Conservation (phyloP, 352 stramenopile species). For the Lagenidium giganteum region DNA sequence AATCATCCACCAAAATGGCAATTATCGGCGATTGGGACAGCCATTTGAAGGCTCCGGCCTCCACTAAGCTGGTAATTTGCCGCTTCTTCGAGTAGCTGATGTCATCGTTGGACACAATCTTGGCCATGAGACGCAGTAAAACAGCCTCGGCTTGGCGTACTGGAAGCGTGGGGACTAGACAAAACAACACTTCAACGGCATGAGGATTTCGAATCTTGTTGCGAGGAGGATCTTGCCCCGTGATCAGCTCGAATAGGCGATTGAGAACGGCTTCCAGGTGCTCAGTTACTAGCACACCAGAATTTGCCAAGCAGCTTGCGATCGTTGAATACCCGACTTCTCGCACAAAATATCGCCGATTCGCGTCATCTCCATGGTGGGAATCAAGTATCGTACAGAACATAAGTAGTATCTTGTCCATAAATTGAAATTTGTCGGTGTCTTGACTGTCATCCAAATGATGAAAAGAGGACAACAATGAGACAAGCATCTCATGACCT, state of each 20-base stretch:
- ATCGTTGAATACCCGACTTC: slow-evolving; percentile 43
- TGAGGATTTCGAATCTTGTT: slow-evolving; percentile 58
- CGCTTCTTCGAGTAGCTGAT: slow-evolving; percentile 40
- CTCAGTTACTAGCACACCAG: slow-evolving; percentile 32
- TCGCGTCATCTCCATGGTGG: slow-evolving; percentile 16
- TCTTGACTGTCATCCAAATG: slow-evolving; percentile 6
- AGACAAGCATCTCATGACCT: slow-evolving; percentile 53
- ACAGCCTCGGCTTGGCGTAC: slow-evolving; percentile 16
- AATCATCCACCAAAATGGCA: slow-evolving; percentile 20
- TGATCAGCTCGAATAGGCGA: slow-evolving; percentile 57
- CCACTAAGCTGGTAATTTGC: slow-evolving; percentile 38
- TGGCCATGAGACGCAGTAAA: slow-evolving; percentile 34
- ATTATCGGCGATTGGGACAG: slow-evolving; percentile 33
- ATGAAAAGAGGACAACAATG: slow-evolving; percentile 52
- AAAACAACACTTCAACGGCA: slow-evolving; percentile 48
- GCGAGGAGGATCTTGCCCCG: slow-evolving; percentile 20
- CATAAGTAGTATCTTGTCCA: slow-evolving; percentile 48
- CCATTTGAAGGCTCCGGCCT: slow-evolving; percentile 54
- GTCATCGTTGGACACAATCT: slow-evolving; percentile 38
- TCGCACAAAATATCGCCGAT: slow-evolving; percentile 31
- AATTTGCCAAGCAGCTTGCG: slow-evolving; percentile 52
- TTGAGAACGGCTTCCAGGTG: slow-evolving; percentile 31
- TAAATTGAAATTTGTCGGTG: slow-evolving; percentile 29
- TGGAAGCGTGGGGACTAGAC: slow-evolving; percentile 32
- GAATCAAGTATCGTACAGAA: slow-evolving; percentile 41